A percentile compares a stretch with the other conserved stretches of the same genome.
Evolutionary conservation across 139 green algal species (phyloP).

Genomic region (Chlamydomonas sp.): DNA sequence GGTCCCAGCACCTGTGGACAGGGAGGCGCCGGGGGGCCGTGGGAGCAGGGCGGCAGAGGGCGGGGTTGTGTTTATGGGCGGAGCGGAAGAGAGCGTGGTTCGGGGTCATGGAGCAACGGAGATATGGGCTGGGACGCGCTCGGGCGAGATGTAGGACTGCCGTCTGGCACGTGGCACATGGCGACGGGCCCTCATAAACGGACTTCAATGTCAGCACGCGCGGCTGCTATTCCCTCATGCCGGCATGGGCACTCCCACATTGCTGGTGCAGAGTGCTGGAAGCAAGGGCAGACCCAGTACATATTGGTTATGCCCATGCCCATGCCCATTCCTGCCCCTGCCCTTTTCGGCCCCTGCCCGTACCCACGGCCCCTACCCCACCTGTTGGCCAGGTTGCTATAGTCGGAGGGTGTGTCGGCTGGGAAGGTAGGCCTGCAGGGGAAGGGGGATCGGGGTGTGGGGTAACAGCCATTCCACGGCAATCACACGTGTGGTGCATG

Average conservation of each 20-base stretch:
- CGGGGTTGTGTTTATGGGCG: not conserved
- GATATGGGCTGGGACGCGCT: not conserved
- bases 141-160: not conserved
- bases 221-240: too few species aligned
- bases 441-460: too few species aligned
- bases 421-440: slow-evolving; percentile 30
- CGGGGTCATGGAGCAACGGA: not conserved
- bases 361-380: not conserved
- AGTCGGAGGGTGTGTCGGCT: slow-evolving; percentile 7
- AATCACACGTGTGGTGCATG: too few species aligned
- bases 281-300: too few species aligned
- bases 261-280: too few species aligned
- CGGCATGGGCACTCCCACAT: too few species aligned
- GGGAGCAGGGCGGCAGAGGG: not conserved
- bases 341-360: not conserved
- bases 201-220: too few species aligned
- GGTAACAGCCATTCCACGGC: too few species aligned
- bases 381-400: slow-evolving; percentile 5
- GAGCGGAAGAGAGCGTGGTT: not conserved
- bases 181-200: too few species aligned
- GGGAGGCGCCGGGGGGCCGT: too few species aligned
- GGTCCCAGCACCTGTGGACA: slow-evolving; percentile 26
- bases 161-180: not conserved
- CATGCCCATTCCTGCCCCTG: too few species aligned
- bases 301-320: too few species aligned